Base-by-base conservation (phyloP, 2,329 filamentous ascomycete species). In the Diaporthe eres region DNA sequence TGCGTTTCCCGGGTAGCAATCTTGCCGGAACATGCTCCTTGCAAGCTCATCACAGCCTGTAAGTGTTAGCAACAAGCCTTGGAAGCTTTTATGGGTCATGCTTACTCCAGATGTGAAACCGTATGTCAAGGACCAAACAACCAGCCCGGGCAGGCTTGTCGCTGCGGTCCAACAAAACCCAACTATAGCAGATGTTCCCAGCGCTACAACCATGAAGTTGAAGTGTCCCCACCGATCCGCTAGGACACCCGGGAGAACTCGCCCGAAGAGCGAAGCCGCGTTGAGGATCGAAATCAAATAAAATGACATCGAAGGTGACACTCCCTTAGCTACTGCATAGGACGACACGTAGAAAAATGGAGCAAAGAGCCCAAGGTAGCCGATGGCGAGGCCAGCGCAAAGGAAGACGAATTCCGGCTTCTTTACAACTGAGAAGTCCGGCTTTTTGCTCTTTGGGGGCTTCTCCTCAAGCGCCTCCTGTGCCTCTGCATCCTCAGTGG, bases 221-320 rank as follows among this genome's bases (percentile, higher is more conserved):
- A 81, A 86, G 42, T 83, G 83, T 37, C 85, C 85, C 65, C 83
- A 4, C 39, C 79, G 79, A 80, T 86, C 85, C 57, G 87, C 88
- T 5, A 85, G 77, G 63, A 89, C 80, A 49, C 88, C 88, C 1
- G 88, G 88, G 1, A 87, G 75, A 79, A 90, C 88, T 71, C 89
- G 88, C 22, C 89, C 89, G 42, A 87, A 79, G 76, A 90, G 86
- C 85, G 84, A 87, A 61, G 86, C 84, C 47, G 87, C 87, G 78
- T 89, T 90, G 81, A 93, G 90, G 77, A 93, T 92, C 8, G 88
- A 84, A 9, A 90, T 78, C n/a, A 90, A 80, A 78, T 90, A 90
- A 1, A 85, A 84, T 7, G 86, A 80, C 72, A 90, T 79, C 2
- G 77, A 78, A n/a, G 82, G 71, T 15, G 83, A 82, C 79, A 89